Evolutionary conservation across 441 rosid genomes (phyloP).

Genomic region (Isatis lusitanica): DNA sequence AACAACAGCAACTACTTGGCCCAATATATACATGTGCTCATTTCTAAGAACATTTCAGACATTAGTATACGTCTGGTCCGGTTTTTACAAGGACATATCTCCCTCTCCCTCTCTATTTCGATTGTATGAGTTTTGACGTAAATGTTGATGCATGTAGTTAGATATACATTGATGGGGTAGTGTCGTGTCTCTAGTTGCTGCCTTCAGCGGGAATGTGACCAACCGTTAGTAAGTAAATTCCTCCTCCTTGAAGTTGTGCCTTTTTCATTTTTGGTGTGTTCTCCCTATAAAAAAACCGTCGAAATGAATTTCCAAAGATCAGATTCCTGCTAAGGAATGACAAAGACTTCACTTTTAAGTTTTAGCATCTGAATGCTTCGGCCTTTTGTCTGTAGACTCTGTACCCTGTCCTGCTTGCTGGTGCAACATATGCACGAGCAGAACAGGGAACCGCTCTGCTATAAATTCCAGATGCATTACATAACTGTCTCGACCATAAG

Average conservation of each 20-base stretch:
- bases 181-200: neutral
- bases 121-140: neutral
- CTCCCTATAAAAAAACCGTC: slow-evolving; percentile 7
- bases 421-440: neutral
- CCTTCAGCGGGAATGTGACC: neutral
- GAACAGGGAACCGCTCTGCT: neutral
- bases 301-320: neutral
- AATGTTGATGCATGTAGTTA: slow-evolving; percentile 1
- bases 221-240: neutral
- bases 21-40: neutral
- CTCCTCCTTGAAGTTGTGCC: slow-evolving; percentile 17
- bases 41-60: slow-evolving; percentile 24
- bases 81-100: neutral
- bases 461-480: slow-evolving; percentile 17
- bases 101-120: neutral
- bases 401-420: neutral
- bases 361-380: neutral
- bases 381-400: neutral
- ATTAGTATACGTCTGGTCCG: neutral
- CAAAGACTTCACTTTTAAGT: neutral
- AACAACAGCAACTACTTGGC: neutral
- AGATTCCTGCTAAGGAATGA: slow-evolving; percentile 9
- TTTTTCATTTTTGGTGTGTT: neutral
- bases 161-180: neutral
- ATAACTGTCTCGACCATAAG: neutral